phyloP scores from a whole-genome alignment of 495 filamentous ascomycete species.

The Xylona heveae region DNA sequence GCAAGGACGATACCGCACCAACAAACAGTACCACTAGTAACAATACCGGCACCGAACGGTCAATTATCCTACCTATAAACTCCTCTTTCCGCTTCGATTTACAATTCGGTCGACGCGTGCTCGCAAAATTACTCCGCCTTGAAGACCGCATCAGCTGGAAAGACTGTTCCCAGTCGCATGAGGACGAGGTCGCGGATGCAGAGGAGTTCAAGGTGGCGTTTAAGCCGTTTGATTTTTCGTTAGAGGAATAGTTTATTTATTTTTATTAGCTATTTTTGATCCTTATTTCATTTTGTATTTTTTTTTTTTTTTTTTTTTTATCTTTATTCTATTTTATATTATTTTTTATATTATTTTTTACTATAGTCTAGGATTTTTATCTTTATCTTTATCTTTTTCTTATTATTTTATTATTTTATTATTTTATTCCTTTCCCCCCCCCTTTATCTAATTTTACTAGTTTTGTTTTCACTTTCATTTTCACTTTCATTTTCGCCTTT shows the following conservation, averaged over 20 bases:
- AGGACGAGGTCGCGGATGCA: slow-evolving; percentile 64
- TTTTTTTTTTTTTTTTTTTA: no score
- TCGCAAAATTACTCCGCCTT: slow-evolving; percentile 68
- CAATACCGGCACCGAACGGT: slow-evolving; percentile 23
- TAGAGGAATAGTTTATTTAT: slow-evolving; percentile 21
- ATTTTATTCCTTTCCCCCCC: no score
- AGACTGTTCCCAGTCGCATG: slow-evolving; percentile 53
- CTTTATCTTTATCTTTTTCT: no score
- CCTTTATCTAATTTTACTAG: no score
- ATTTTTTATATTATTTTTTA: no score
- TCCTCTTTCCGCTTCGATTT: slow-evolving; percentile 34
- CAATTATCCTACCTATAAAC: slow-evolving; percentile 28
- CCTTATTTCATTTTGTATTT: no score
- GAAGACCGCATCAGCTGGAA: slow-evolving; percentile 59
- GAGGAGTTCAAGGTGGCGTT: slow-evolving; percentile 67
- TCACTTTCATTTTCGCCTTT: no score
- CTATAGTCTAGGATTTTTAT: no score
- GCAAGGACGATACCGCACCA: background rate
- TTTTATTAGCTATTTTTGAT: no score
- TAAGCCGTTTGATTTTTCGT: slow-evolving; percentile 60
- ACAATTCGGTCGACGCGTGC: slow-evolving; percentile 52
- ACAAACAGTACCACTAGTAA: slow-evolving; percentile 11
- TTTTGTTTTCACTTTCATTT: no score
- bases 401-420: no score
- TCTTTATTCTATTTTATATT: no score